phyloP scores from a whole-genome alignment of 176 grass and related monocot species.

The Panicum miliaceum region DNA sequence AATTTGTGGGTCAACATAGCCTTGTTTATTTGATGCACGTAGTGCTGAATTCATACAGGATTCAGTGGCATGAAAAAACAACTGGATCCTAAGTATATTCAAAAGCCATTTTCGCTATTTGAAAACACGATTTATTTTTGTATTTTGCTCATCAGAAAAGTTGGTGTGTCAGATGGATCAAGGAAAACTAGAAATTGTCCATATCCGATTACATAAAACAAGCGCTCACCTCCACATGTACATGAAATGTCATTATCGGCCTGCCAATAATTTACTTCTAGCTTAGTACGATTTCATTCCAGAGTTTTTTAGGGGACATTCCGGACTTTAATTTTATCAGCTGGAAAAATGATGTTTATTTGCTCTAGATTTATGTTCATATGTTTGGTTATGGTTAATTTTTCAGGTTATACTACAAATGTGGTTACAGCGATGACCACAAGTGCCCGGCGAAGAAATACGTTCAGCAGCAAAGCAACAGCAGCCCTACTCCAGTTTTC shows the following conservation, averaged over 20 bases:
- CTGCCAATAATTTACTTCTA: too few species aligned
- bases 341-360: background rate
- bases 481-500: conserved; percentile 29
- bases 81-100: background rate
- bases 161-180: too few species aligned
- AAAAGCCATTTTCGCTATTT: background rate
- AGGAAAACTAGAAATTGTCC: too few species aligned
- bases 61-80: background rate
- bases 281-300: background rate
- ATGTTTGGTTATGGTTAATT: background rate
- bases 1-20: background rate
- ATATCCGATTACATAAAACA: too few species aligned
- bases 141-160: too few species aligned
- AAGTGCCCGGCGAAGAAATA: conserved; percentile 59
- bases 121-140: too few species aligned
- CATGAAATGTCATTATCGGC: too few species aligned
- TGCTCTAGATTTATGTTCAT: background rate
- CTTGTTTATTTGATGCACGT: too few species aligned
- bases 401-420: conserved; percentile 62
- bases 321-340: background rate
- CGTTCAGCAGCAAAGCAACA: conserved; percentile 44
- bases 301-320: background rate
- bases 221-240: too few species aligned
- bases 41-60: too few species aligned
- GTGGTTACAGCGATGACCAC: conserved; percentile 41